Conservation (phyloP, 2,329 filamentous ascomycete genomes). For the Gaeumannomyces sp. region DNA sequence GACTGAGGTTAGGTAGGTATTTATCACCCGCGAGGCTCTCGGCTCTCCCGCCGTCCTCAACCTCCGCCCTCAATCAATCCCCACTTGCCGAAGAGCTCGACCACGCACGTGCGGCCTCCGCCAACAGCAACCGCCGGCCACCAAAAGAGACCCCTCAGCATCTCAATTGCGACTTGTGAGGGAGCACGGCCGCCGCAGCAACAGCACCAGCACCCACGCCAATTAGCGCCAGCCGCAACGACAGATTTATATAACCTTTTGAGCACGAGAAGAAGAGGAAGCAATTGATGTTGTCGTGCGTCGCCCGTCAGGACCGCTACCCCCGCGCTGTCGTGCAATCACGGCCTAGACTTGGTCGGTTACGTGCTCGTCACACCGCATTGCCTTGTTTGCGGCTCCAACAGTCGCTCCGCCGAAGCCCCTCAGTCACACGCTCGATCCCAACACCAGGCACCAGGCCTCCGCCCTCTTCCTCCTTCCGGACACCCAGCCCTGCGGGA, state of each 20-base stretch:
- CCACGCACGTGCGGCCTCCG: background rate
- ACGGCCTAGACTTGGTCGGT: background rate
- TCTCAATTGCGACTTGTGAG: background rate
- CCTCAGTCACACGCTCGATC: background rate
- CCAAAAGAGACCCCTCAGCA: background rate
- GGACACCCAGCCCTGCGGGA: background rate
- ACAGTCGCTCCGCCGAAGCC: background rate
- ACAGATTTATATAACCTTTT: background rate
- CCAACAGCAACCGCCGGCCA: background rate
- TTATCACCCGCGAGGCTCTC: background rate
- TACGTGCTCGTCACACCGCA: background rate
- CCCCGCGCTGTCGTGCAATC: background rate
- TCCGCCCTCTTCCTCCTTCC: background rate
- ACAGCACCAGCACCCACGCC: too few species aligned
- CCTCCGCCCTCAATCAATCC: background rate
- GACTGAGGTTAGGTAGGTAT: background rate
- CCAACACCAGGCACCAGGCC: background rate
- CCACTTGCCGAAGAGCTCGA: background rate
- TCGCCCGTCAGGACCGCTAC: background rate
- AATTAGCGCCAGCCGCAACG: background rate
- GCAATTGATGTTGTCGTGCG: background rate
- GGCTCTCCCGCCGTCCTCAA: background rate
- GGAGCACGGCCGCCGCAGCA: background rate
- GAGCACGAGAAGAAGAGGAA: background rate
- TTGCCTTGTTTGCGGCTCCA: background rate